These are phyloP conservation scores for Tephrocybe sp. DNA, from an alignment of 768 basidiomycete species.

Conservation along the genomic window DNA sequence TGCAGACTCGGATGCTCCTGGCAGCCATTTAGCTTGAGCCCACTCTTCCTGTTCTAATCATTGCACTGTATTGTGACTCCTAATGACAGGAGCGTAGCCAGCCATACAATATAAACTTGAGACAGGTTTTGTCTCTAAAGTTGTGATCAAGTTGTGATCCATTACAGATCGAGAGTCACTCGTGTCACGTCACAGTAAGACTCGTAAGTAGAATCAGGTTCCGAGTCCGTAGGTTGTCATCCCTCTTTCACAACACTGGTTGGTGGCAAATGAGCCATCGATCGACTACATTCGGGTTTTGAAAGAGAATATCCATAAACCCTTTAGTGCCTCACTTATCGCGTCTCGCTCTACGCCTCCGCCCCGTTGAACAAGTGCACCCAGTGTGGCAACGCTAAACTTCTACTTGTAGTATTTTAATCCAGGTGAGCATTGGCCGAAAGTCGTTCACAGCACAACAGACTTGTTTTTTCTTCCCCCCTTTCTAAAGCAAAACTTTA, in stretches of 20 bases:
- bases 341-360: background rate
- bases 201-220: conserved; percentile 17
- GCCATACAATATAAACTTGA: background rate
- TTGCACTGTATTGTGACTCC: background rate
- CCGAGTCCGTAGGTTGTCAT: conserved; percentile 14
- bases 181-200: conserved; percentile 17
- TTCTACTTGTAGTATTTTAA: background rate
- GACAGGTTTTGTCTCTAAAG: conserved; percentile 8
- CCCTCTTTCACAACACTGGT: conserved; percentile 13
- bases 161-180: conserved; percentile 17
- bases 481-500: background rate
- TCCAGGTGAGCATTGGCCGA: conserved; percentile 2
- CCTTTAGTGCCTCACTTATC: background rate
- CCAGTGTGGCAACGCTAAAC: conserved; percentile 6
- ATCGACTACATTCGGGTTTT: background rate
- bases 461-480: background rate
- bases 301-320: background rate
- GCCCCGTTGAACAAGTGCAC: background rate
- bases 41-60: too few relatives aligned
- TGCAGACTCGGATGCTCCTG: too few relatives aligned
- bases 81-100: background rate
- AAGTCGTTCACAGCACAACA: background rate
- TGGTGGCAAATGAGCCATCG: background rate
- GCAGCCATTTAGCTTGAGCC: too few relatives aligned
- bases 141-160: conserved; percentile 3